Evolutionary conservation across 768 basidiomycete species (phyloP), one percentile per base, ranked within the genome.

Genomic region (Pleurotus djamor): DNA sequence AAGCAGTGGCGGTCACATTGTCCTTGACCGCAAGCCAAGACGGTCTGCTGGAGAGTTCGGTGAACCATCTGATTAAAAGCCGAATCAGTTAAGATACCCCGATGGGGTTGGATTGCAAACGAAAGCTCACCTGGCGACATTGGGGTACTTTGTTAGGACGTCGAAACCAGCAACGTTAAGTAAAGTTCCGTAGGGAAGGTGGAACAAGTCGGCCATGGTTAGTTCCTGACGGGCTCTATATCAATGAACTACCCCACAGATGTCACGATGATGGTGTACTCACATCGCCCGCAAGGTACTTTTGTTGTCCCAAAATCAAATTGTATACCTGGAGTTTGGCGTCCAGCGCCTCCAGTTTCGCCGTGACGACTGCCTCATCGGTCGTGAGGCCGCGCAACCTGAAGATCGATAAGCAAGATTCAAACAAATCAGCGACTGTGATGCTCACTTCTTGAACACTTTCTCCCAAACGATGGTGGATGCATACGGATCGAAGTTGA

Each of bases 241-340:
- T 28, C 21, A 28, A 28, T 28, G 21, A 28, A 28, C 21, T 28
- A 28, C 21, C 21, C 21, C 17, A 17, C 16, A 48, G 21, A 44
- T 55, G 4, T n/a, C 6, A 32, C 1, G 21, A n/a, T 9, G 28
- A 36, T 33, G 6, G 55, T 6, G 33, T 38, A 70, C 77, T 55
- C 60, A 82, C 85, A 61, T 84, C 72, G n/a, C 87, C 86, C 32
- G 81, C 81, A 5, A 86, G 68, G 63, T 85, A 87, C 35, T 73
- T 68, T 36, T 81, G 78, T 67, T 82, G 85, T 16, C 71, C 67
- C 13, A 87, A 73, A 41, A 88, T 82, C 13, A 62, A 65, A 8
- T 87, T 79, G 61, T 86, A 87, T 4, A 64, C 81, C 14, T 81
- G 77, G 3, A 88, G 73, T 48, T 76, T 80, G 4, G 61, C 64